Evolutionary conservation across 202 grass and related monocot species (phyloP).

Genomic region (Schoenoplectus triqueter): DNA sequence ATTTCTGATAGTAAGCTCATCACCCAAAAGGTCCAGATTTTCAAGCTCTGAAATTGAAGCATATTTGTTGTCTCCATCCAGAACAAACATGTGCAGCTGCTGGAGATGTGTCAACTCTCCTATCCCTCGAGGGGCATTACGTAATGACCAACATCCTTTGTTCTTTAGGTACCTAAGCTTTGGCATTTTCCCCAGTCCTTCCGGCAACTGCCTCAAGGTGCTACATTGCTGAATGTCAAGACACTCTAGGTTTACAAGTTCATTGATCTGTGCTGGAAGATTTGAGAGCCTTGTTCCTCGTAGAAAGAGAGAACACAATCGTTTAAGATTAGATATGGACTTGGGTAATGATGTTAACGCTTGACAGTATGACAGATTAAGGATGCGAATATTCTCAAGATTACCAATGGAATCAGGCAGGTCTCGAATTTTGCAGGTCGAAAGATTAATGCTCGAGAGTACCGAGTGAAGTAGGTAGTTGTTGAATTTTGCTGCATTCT

Average conservation of each 20-base stretch:
- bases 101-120: neutral
- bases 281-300: neutral
- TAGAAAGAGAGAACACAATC: neutral
- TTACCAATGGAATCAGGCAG: neutral
- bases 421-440: neutral
- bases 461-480: neutral
- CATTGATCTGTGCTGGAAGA: neutral
- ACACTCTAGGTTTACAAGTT: neutral
- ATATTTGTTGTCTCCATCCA: neutral
- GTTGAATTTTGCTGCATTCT: neutral
- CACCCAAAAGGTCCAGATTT: neutral
- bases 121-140: neutral
- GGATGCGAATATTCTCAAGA: neutral
- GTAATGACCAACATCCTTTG: slow-evolving; percentile 1
- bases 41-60: neutral
- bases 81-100: neutral
- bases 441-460: neutral
- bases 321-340: neutral
- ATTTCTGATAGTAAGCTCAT: neutral
- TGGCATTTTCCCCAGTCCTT: neutral
- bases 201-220: neutral
- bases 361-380: neutral
- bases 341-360: neutral
- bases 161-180: neutral
- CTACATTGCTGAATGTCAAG: neutral